Base-by-base conservation (phyloP, 2,329 filamentous ascomycete species). In the Clarireedia paspali region DNA sequence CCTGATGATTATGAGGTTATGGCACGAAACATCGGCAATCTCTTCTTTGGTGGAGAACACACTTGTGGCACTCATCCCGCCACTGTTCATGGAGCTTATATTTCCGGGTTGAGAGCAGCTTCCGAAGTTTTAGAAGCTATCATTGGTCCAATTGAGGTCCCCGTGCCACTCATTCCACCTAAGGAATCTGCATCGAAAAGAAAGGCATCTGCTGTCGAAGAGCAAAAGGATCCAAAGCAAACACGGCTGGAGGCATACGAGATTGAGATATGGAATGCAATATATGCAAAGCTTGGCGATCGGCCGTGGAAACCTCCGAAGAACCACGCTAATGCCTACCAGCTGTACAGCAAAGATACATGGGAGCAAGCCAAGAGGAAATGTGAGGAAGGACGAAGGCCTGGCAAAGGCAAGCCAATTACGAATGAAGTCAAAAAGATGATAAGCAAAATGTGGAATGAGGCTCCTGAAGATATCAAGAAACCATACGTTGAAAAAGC, bases 31-130 rank as follows among this genome's bases (percentile, higher is more conserved):
- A 77, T 96, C 34, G 91, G 90, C 34, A 95, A 95, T 61, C 75
- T 99, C 7, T 89, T 92, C 71, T 99, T 99, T 71, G 94, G 92
- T 15, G 94, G 94, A 48, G 94, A 99, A 72, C 94, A 96, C 59
- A 99, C 95, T 0, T 96, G 89, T 64, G 91, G 89, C 47, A 96
- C 91, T 0, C 91, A 99, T 68, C 94, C 95, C 12, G 94, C 95
- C 34, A 99, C 94, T 2, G 94, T 99, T 0, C 94, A 99, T 64
- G 94, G 94, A 5, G 95, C 94, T 7, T 99, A 97, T 68, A 76
- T 99, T 4, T 96, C 94, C 2, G 95, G 94, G 2, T 77, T 99
- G 5, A 85, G 94, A 50, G 94, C 88, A 3, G 94, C 94, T 10
- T 86, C 88, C 3, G 91, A 97, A 67, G 81, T 99, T 2, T 76